Conservation (phyloP, 345 rosid genomes). For the Tarenaya hassleriana region DNA sequence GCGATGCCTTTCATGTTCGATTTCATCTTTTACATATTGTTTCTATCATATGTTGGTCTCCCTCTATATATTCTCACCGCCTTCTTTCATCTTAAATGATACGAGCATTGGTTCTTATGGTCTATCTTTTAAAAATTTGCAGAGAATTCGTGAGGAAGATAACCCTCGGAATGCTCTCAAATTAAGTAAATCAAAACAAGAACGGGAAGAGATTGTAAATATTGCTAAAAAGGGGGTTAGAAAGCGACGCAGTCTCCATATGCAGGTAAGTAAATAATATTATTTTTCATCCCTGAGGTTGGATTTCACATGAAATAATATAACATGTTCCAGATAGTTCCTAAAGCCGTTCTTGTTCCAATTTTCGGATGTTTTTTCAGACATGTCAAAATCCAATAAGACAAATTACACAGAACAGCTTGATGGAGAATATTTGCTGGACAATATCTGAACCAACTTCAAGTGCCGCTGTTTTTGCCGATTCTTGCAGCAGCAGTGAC, state of each 20-base stretch:
- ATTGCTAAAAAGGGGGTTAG: conserved; percentile 63
- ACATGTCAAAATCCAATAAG: conserved; percentile 77
- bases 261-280: conserved; percentile 48
- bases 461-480: conserved; percentile 66
- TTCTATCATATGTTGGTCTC: neutral
- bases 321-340: conserved; percentile 5
- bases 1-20: neutral
- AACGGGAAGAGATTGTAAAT: conserved; percentile 52
- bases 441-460: conserved; percentile 80
- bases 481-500: conserved; percentile 44
- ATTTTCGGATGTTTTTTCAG: conserved; percentile 37
- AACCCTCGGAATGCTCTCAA: conserved; percentile 25
- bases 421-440: conserved; percentile 92
- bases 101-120: neutral
- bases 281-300: neutral
- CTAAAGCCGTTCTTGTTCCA: neutral
- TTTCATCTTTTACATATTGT: neutral
- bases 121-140: conserved; percentile 8
- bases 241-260: conserved; percentile 66
- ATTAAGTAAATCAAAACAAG: conserved; percentile 29
- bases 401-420: conserved; percentile 73
- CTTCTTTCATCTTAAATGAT: neutral
- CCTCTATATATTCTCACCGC: neutral
- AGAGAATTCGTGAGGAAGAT: conserved; percentile 40
- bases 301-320: neutral